Percentiles rank a stretch among this genome's conserved stretches.
Conservation (phyloP, 108 stramenopile genomes). For the Nannochloropsis oceanica region DNA sequence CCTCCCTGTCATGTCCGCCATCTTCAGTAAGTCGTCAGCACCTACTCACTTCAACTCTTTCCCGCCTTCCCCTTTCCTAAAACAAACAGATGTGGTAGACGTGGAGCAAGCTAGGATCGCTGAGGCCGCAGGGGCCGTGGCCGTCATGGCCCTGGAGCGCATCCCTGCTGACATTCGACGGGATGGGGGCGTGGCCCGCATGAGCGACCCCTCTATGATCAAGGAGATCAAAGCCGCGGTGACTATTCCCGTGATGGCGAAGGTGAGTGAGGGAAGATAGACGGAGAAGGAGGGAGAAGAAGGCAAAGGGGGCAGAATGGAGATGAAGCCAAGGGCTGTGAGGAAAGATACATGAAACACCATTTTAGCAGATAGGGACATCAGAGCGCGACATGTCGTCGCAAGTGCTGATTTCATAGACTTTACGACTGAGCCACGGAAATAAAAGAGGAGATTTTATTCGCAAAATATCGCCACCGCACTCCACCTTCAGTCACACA, state of each 20-base stretch:
- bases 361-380: neutral
- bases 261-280: constrained; percentile 26
- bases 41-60: neutral
- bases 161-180: constrained; percentile 97
- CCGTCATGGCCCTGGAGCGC: constrained; percentile 98
- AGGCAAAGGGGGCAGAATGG: neutral
- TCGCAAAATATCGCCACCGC: neutral
- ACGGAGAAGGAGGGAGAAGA: neutral
- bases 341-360: neutral
- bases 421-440: neutral
- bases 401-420: neutral
- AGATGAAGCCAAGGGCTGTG: neutral
- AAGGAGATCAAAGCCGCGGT: constrained; percentile 95
- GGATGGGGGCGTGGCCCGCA: constrained; percentile 96
- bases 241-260: constrained; percentile 99
- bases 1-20: too few species aligned
- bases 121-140: constrained; percentile 94
- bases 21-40: neutral
- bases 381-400: neutral
- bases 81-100: constrained; percentile 25
- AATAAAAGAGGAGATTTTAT: neutral
- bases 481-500: neutral
- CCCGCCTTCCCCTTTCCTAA: neutral
- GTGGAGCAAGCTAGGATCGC: constrained; percentile 47
- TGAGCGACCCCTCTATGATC: constrained; percentile 93